Percentiles rank a stretch among this genome's conserved stretches.
These are phyloP conservation scores for Phytophthora syringae DNA, from an alignment of 352 stramenopile genomes.

Conservation along the genomic window DNA sequence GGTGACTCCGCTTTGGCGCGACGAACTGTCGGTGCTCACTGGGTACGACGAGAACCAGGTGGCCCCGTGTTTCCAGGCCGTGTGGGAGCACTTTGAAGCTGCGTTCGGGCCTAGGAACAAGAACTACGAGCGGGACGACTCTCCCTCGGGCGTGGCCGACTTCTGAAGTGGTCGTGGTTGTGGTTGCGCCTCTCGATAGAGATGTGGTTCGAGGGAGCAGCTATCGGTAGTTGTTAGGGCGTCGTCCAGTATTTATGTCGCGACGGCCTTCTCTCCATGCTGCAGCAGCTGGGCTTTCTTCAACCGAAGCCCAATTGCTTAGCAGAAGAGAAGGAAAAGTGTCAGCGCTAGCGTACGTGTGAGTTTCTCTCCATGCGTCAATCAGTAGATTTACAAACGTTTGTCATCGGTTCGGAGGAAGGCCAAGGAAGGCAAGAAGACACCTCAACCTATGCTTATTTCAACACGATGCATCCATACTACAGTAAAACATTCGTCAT, in stretches of 20 bases:
- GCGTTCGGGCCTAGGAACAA: slow-evolving; percentile 82
- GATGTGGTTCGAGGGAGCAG: no score
- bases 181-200: slow-evolving; percentile 11
- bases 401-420: slow-evolving; percentile 27
- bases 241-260: slow-evolving; percentile 62
- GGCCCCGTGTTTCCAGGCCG: slow-evolving; percentile 81
- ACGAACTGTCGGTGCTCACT: slow-evolving; percentile 82
- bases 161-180: slow-evolving; percentile 36
- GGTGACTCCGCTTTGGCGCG: slow-evolving; percentile 83
- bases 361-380: slow-evolving; percentile 33
- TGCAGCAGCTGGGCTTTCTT: slow-evolving; percentile 27
- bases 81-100: slow-evolving; percentile 84
- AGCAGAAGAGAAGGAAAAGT: slow-evolving; percentile 6
- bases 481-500: no score
- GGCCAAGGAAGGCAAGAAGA: no score
- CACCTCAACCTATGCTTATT: no score
- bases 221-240: slow-evolving; percentile 49
- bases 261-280: slow-evolving; percentile 22
- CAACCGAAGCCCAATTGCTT: slow-evolving; percentile 11
- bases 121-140: slow-evolving; percentile 67
- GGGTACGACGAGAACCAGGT: slow-evolving; percentile 85
- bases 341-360: slow-evolving; percentile 38
- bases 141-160: slow-evolving; percentile 70
- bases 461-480: no score
- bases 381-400: slow-evolving; percentile 31